Conservation (phyloP, 495 filamentous ascomycete species). For the Platismatia glauca region DNA sequence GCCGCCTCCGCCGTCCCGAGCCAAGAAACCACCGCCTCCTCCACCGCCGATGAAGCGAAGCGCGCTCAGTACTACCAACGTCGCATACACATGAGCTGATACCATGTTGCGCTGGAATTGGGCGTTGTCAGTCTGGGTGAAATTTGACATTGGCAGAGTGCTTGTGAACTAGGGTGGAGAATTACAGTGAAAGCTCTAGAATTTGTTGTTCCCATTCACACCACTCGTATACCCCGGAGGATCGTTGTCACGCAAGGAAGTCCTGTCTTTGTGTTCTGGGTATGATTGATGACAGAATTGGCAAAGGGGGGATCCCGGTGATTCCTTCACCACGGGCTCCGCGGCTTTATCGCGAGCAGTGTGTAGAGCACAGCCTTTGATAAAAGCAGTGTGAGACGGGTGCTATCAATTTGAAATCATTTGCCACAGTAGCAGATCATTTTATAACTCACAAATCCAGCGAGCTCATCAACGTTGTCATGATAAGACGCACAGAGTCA, state of each 20-base stretch:
- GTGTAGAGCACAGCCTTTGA: not conserved
- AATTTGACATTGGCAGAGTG: not conserved
- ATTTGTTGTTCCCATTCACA: not conserved
- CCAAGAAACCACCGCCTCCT: slow-evolving; percentile 68
- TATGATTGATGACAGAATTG: not conserved
- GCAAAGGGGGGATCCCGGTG: not conserved
- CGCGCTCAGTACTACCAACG: slow-evolving; percentile 28
- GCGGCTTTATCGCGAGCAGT: not conserved
- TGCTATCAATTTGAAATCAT: not conserved
- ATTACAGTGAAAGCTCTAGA: not conserved
- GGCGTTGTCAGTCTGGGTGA: not conserved
- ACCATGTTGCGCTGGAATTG: not conserved
- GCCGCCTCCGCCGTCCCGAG: slow-evolving; percentile 70
- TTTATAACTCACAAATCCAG: too few relatives aligned
- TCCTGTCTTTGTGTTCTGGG: not conserved
- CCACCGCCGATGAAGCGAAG: slow-evolving; percentile 43
- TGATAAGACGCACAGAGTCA: too few relatives aligned
- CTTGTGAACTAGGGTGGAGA: not conserved
- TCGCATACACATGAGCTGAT: slow-evolving; percentile 19
- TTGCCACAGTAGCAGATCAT: not conserved
- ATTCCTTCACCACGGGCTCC: not conserved
- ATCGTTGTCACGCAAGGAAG: not conserved
- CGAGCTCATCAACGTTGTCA: too few relatives aligned
- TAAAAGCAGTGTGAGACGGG: not conserved
- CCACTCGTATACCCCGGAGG: not conserved